These are phyloP conservation scores for Penicillium parvum DNA, from an alignment of 495 filamentous ascomycete species.

Conservation along the genomic window DNA sequence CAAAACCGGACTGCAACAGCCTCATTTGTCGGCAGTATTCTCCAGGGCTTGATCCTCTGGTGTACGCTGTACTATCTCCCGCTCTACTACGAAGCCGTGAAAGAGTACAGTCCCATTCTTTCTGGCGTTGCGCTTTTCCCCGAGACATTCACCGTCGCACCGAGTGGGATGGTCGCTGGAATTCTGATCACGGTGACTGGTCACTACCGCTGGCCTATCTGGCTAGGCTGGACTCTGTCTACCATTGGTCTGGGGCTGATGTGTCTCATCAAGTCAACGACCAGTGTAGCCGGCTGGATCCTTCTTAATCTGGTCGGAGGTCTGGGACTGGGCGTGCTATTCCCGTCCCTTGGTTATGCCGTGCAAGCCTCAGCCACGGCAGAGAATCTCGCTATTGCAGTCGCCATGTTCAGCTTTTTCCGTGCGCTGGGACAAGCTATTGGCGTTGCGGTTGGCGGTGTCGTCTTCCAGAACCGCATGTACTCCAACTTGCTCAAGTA, in stretches of 20 bases:
- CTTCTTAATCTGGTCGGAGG: constrained; percentile 45
- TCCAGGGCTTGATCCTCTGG: constrained; percentile 51
- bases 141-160: constrained; percentile 49
- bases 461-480: constrained; percentile 60
- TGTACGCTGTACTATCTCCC: constrained; percentile 46
- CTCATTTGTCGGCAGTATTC: constrained; percentile 37
- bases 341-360: constrained; percentile 43
- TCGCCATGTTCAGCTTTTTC: constrained; percentile 54
- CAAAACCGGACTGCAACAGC: constrained; percentile 43
- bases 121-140: constrained; percentile 46
- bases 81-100: constrained; percentile 51
- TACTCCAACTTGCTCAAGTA: constrained; percentile 39
- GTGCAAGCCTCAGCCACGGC: constrained; percentile 45
- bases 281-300: constrained; percentile 41
- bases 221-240: constrained; percentile 49
- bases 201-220: constrained; percentile 47
- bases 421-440: constrained; percentile 51
- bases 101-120: constrained; percentile 43
- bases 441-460: constrained; percentile 54
- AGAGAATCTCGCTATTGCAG: constrained; percentile 42
- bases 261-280: constrained; percentile 40
- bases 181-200: constrained; percentile 42
- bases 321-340: constrained; percentile 47
- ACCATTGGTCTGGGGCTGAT: constrained; percentile 45
- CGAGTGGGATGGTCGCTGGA: constrained; percentile 46